Evolutionary conservation across 345 rosid genomes (phyloP), one percentile per base, ranked within the genome.

Genomic region (Iberis pinnata): DNA sequence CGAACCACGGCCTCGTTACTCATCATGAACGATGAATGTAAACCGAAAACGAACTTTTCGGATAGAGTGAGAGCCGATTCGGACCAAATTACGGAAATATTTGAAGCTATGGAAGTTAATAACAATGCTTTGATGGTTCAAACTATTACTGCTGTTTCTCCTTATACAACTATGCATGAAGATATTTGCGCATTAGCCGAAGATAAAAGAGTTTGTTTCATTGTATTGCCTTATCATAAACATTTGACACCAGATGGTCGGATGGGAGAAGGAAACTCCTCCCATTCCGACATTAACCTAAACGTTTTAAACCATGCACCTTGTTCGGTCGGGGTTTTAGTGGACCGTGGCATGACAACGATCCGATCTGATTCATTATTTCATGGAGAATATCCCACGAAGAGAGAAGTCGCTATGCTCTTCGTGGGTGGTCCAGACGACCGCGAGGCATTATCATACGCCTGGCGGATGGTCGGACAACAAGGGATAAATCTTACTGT

Each of bases 381-480:
- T 27, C 65, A 53, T 10, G 72, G 72, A 1, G 68, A 47, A 14
- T 8, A n/a, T n/a, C n/a, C 41, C n/a, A 29, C 8, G n/a, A 68
- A 42, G 42, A 49, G 68, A 55, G 65, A 63, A 32, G 53, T 81
- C 0, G 72, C 62, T 1, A 53, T 69, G 55, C 54, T 78, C 20
- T 78, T 78, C 36, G 70, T 78, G 6, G 84, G 89, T 1, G 75
- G 95, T 46, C 43, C 53, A 6, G 86, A 83, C 59, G 89, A 83
- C 56, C 60, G 64, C 0, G 89, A 83, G 48, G 89, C 89, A 2
- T 67, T 83, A 10, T 61, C 83, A 3, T 72, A 71, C 16, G 89
- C 81, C 5, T 52, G 76, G 49, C 59, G 89, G 44, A 82, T 82
- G 86, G 83, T 81, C 0, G 84, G 78, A 71, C 86, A 83, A 51